Conservation (phyloP, 2,329 filamentous ascomycete species). For the Beauveria caledonica region DNA sequence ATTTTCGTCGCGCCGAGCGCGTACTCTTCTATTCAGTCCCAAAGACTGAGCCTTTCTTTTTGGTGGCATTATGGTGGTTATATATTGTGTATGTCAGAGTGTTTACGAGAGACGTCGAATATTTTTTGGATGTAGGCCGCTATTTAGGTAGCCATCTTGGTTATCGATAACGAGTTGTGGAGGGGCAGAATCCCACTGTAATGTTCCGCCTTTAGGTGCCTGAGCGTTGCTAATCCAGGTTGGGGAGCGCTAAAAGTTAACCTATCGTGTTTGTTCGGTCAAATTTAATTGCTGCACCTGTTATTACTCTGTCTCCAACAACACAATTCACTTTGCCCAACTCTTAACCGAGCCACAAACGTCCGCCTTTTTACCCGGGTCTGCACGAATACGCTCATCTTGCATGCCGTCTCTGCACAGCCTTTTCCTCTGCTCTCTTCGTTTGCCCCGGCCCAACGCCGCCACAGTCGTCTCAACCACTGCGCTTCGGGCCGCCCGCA, state of each 20-base stretch:
- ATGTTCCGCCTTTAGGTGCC: not conserved
- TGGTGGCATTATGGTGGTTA: conserved; percentile 22
- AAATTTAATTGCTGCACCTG: too few species aligned
- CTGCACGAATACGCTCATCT: not conserved
- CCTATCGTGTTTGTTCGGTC: too few species aligned
- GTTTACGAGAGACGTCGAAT: not conserved
- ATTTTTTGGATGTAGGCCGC: not conserved
- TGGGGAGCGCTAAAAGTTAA: too few species aligned
- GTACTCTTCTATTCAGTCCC: conserved; percentile 35
- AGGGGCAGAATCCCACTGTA: not conserved
- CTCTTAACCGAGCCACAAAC: not conserved
- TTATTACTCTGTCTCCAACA: too few species aligned
- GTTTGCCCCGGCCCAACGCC: not conserved
- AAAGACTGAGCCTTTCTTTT: conserved; percentile 32
- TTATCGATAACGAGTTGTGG: conserved; percentile 7
- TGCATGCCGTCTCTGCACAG: not conserved
- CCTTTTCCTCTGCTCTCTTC: not conserved
- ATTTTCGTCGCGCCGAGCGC: conserved; percentile 35
- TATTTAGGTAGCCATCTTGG: not conserved
- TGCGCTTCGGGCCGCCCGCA: not conserved
- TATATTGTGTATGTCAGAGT: not conserved
- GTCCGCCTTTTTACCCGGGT: too few species aligned
- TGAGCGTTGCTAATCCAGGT: too few species aligned
- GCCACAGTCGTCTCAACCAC: not conserved
- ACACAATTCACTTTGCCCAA: not conserved